Evolutionary conservation across 495 filamentous ascomycete genomes (phyloP).

Genomic region (Aspergillus cavernicola): DNA sequence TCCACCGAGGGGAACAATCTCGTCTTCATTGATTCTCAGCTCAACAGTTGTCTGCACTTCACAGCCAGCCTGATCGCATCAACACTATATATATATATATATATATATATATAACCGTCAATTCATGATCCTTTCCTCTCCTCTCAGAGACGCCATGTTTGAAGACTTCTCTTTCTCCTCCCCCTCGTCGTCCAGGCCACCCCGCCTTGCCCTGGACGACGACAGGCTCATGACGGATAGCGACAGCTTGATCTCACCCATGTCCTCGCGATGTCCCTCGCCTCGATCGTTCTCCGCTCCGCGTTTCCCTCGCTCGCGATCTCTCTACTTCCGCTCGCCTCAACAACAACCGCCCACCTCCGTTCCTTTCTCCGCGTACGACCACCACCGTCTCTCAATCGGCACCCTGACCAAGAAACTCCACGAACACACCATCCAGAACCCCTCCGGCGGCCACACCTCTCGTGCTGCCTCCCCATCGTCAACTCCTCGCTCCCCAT

Average conservation of each 20-base stretch:
- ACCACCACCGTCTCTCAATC: constrained; percentile 41
- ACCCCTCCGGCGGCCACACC: constrained; percentile 11
- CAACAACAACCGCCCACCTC: constrained; percentile 39
- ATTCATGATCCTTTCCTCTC: too few relatives aligned
- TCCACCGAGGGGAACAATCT: neutral
- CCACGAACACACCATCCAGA: constrained; percentile 42
- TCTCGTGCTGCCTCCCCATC: constrained; percentile 12
- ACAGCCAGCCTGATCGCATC: neutral
- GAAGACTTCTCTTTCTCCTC: constrained; percentile 47
- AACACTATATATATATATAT: too few relatives aligned
- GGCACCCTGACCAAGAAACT: constrained; percentile 43
- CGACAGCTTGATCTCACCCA: constrained; percentile 40
- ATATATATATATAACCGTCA: too few relatives aligned
- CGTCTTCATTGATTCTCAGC: neutral
- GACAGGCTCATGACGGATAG: constrained; percentile 17
- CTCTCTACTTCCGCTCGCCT: constrained; percentile 33
- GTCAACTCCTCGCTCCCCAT: constrained; percentile 14
- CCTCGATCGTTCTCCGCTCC: constrained; percentile 32
- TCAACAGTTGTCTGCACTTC: neutral
- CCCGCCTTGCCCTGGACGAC: constrained; percentile 32
- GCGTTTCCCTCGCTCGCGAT: constrained; percentile 35
- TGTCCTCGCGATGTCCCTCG: constrained; percentile 47
- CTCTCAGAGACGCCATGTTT: constrained; percentile 44
- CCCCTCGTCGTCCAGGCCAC: constrained; percentile 32
- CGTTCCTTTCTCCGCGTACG: constrained; percentile 39